phyloP scores from a whole-genome alignment of 2,329 filamentous ascomycete species.

The Westerdykella sp. region DNA sequence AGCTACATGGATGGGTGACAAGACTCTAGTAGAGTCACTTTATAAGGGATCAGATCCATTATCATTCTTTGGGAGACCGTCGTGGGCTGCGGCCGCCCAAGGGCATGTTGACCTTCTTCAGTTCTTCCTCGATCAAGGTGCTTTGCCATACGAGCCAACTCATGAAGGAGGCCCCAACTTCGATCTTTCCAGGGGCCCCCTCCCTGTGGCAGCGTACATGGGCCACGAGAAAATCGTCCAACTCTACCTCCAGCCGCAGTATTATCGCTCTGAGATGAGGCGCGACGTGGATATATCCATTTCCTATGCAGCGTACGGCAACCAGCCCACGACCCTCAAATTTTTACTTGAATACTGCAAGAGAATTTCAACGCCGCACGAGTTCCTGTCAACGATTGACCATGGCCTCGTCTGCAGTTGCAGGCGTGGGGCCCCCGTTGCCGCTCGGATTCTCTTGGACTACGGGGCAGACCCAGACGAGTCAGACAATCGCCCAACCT shows the following conservation, averaged over 20 bases:
- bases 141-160: not conserved
- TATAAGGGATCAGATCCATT: slow-evolving; percentile 1
- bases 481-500: not conserved
- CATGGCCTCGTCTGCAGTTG: not conserved
- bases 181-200: not conserved
- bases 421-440: not conserved
- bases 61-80: slow-evolving; percentile 1
- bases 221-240: not conserved
- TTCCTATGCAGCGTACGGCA: not conserved
- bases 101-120: slow-evolving; percentile 1
- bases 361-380: not conserved
- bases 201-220: not conserved
- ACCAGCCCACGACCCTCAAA: not conserved
- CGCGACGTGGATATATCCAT: not conserved
- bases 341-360: not conserved
- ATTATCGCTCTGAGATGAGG: not conserved
- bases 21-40: slow-evolving; percentile 1
- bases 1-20: slow-evolving; percentile 1
- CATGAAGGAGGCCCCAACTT: not conserved
- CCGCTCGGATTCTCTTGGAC: not conserved
- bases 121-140: slow-evolving; percentile 1
- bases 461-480: not conserved
- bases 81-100: slow-evolving; percentile 2
- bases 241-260: not conserved
- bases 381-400: not conserved